Evolutionary conservation across 2,329 filamentous ascomycete species (phyloP).

Genomic region (Metarhizium sp.): DNA sequence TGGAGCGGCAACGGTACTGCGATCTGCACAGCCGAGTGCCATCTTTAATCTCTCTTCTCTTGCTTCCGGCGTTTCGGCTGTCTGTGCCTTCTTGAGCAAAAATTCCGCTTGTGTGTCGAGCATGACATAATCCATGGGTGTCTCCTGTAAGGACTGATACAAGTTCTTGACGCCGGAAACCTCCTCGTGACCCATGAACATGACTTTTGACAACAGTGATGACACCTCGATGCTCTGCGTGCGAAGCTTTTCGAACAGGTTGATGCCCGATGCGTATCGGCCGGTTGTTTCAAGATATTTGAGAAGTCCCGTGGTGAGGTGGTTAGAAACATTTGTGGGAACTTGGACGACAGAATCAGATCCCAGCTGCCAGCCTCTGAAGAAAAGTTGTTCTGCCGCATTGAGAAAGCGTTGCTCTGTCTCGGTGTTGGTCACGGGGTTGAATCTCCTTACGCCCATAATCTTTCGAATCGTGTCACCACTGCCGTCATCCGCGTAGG

Average conservation of each 20-base stretch:
- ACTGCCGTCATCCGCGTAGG: slow-evolving; percentile 90
- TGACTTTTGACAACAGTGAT: slow-evolving; percentile 79
- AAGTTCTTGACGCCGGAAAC: slow-evolving; percentile 88
- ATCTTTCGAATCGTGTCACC: slow-evolving; percentile 95
- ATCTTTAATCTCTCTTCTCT: slow-evolving; percentile 66
- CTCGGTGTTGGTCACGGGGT: slow-evolving; percentile 96
- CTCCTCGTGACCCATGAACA: slow-evolving; percentile 93
- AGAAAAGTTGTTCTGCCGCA: slow-evolving; percentile 90
- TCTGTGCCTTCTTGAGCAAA: slow-evolving; percentile 70
- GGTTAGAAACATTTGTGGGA: slow-evolving; percentile 92
- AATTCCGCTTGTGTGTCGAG: slow-evolving; percentile 92
- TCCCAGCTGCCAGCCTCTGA: slow-evolving; percentile 92
- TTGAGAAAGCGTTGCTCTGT: slow-evolving; percentile 93
- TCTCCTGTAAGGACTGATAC: slow-evolving; percentile 78
- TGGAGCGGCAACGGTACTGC: slow-evolving; percentile 87
- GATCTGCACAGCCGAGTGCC: slow-evolving; percentile 86
- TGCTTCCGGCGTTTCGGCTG: slow-evolving; percentile 41
- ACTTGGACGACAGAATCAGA: slow-evolving; percentile 97
- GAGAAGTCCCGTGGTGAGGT: slow-evolving; percentile 84
- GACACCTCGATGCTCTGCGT: slow-evolving; percentile 88
- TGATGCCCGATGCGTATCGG: slow-evolving; percentile 89
- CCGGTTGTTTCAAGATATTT: slow-evolving; percentile 95
- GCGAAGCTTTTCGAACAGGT: slow-evolving; percentile 92
- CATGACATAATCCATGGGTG: slow-evolving; percentile 96
- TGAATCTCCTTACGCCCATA: slow-evolving; percentile 93